Evolutionary conservation across 371 early-diverging fungal species (phyloP), one percentile per base, ranked within the genome.

Genomic region (Circinella minor): DNA sequence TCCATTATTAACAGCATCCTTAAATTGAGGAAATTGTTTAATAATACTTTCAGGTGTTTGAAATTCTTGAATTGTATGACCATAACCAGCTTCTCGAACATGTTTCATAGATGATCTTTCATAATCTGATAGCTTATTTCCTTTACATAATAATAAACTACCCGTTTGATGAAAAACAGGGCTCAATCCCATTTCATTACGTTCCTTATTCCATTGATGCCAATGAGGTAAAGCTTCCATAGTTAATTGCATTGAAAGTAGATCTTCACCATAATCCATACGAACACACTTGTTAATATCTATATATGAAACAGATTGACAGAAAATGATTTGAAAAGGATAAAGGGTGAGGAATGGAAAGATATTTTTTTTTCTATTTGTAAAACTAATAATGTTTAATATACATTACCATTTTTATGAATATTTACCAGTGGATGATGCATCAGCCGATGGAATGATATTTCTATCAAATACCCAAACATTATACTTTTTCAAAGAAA

Each of bases 221-320:
- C 86, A 88, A 36, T 74, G 38, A 7, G 70, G 70, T n/a, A 86
- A 73, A 1, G 86, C 77, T 39, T 81, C 78, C 18, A 84, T 60
- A 3, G 74, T 82, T 34, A 90, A 65, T 20, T 79, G 72, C 78
- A 76, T 76, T 49, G 81, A 86, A 7, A 84, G 55, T 3, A 71
- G 69, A 36, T 85, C 79, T 27, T 64, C 68, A 15, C 81, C 86
- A 73, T 88, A 87, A 64, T 87, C 86, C 69, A 74, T 69, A 15
- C 88, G 73, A n/a, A 86, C 80, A 55, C 79, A 76, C 65, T 86
- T 85, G 75, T 81, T 82, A 66, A 86, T 84, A 68, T 86, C 86
- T 77, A 65, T 11, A 2, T 34, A 46, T 27, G 10, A n/a, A 4
- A 36, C 65, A 61, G 43, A 48, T 39, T 4, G 20, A 60, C 47